Base-by-base conservation (phyloP, 164 flowering plant genomes). In the Tetracentron sinense region DNA sequence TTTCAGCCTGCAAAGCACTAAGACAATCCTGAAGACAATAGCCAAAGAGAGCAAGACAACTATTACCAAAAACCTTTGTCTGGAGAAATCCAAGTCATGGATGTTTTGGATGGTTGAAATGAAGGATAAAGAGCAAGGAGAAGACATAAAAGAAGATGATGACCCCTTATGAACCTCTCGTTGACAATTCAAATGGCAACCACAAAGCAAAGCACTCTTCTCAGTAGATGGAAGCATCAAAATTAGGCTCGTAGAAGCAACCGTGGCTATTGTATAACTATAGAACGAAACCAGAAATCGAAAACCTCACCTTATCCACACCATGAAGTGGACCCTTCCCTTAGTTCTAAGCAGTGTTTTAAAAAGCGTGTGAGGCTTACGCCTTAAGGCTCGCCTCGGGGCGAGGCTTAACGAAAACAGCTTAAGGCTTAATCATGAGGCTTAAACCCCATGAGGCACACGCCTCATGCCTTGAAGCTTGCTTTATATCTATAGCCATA, bases 281-380 rank as follows among this genome's bases (percentile, higher is more conserved):
- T 65, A 90, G 87, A 61, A 92, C 88, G 71, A 93, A 92, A 21
- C 98, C 98, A 66, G 85, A 85, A 75, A 90, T 93, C 96, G 94
- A 90, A 54, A 96, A 88, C 98, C 98, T 90, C 2, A 69, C 76
- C 72, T 85, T 90, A 71, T 87, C 92, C 50, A 88, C 88, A 68
- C 90, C 97, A 75, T 81, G 88, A 2, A 90, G 82, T 49, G 90
- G 88, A 28, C 96, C 89, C 73, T 82, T 93, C 44, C 97, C 98
- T 76, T 90, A 96, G 71, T 90, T 93, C 97, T 97, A 93, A n/a
- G n/a, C n/a, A n/a, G n/a, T n/a, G n/a, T n/a, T n/a, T n/a, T n/a
- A n/a, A n/a, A n/a, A n/a, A n/a, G n/a, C n/a, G n/a, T n/a, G n/a
- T n/a, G n/a, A n/a, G n/a, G n/a, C n/a, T n/a, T n/a, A n/a, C n/a